Base-by-base conservation (phyloP, 306 rosid genomes). In the Phaseolus lunatus region DNA sequence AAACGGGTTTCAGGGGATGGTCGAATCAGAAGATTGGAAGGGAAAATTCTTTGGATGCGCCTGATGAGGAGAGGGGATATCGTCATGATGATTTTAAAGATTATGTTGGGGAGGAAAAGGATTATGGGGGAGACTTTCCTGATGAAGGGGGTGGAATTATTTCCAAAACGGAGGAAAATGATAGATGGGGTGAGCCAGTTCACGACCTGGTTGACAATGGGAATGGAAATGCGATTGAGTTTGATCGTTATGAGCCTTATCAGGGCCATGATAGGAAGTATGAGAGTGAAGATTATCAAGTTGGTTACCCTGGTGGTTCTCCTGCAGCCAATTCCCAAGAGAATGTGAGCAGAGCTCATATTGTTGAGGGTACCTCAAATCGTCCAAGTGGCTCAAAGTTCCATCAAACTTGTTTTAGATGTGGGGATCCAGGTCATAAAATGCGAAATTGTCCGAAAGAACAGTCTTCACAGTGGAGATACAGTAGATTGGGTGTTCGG, bases 381-480 rank as follows among this genome's bases (percentile, higher is more conserved):
- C 77, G 26, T 54, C 68, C n/a, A 37, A 67, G 54, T 68, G 72
- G 54, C 65, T 58, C 79, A n/a, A 84, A 67, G 18, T 65, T 70
- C 23, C 73, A 5, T 49, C 82, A 23, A 41, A 56, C 77, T 44
- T 89, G 90, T 78, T 87, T 61, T 66, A 73, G 71, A 68, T 87
- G 94, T 82, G 94, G 94, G 39, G 89, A 66, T 47, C 13, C 76
- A 27, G 87, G 90, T 76, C 94, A 89, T 78, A 87, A 75, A 80
- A 86, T 63, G 82, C 90, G 82, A 29, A 71, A 82, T 65, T 89
- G 94, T 75, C 88, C 88, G 5, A 84, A 75, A 78, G 76, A 65
- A 53, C 54, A 23, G 45, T 67, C 85, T 24, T 75, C 76, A 1
- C 67, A 24, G 57, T 56, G 84, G 71, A 81, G 78, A 61, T 76